These are phyloP conservation scores for Wolfiporia cocos DNA, from an alignment of 1,284 basidiomycete species.

Conservation along the genomic window DNA sequence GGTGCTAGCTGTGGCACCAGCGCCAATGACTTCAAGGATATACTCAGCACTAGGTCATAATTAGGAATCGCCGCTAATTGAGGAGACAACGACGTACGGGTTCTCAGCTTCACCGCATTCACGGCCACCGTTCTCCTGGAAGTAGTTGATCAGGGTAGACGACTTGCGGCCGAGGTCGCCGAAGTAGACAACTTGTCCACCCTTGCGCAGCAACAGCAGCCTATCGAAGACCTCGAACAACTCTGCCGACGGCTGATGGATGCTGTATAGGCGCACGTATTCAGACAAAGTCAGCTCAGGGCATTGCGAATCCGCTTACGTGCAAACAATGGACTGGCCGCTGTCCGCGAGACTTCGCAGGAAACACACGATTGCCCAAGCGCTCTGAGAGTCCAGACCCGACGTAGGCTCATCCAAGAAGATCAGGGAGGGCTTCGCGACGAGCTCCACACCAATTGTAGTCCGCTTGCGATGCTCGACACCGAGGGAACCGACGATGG, in stretches of 20 bases:
- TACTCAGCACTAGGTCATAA: constrained; percentile 49
- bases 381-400: constrained; percentile 85
- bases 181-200: constrained; percentile 74
- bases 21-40: constrained; percentile 67
- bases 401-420: constrained; percentile 85
- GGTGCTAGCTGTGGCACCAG: constrained; percentile 37
- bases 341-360: constrained; percentile 75
- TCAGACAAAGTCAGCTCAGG: too few relatives aligned
- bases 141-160: constrained; percentile 58
- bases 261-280: too few relatives aligned
- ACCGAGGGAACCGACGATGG: constrained; percentile 72
- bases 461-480: constrained; percentile 77
- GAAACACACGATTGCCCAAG: constrained; percentile 82
- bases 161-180: constrained; percentile 65
- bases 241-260: constrained; percentile 69
- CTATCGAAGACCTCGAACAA: constrained; percentile 70
- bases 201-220: constrained; percentile 51
- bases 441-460: constrained; percentile 80
- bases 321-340: constrained; percentile 75
- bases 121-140: constrained; percentile 54
- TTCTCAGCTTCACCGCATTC: constrained; percentile 35
- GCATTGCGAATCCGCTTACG: constrained; percentile 25
- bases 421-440: constrained; percentile 71
- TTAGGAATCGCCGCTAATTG: constrained; percentile 20
- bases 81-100: constrained; percentile 25